phyloP scores from a whole-genome alignment of 1,284 basidiomycete species.

The Cutaneotrichosporon daszewskae region DNA sequence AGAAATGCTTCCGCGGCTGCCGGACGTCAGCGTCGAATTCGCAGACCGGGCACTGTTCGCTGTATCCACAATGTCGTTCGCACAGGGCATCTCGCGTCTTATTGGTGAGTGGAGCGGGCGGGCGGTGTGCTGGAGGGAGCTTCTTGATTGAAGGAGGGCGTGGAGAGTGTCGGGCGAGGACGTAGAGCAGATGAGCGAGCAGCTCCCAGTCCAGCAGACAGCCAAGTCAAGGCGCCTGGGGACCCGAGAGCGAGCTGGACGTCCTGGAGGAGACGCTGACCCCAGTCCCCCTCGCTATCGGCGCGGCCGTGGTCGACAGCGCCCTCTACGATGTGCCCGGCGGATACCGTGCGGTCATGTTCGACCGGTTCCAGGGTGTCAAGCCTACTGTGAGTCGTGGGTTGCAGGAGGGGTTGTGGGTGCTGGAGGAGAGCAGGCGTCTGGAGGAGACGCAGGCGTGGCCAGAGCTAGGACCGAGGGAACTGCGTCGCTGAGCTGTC shows the following conservation, averaged over 20 bases:
- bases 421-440: background rate
- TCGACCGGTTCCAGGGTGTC: slow-evolving; percentile 94
- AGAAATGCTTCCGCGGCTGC: background rate
- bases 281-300: slow-evolving; percentile 69
- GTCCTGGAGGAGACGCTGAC: no score
- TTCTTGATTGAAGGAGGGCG: no score
- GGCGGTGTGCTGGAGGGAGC: background rate
- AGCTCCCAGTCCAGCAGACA: no score
- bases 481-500: no score
- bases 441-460: background rate
- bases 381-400: slow-evolving; percentile 59
- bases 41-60: background rate
- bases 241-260: no score
- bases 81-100: background rate
- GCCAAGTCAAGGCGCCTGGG: no score
- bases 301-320: slow-evolving; percentile 61
- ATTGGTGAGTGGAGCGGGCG: background rate
- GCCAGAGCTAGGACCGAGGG: no score
- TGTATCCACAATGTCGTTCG: background rate
- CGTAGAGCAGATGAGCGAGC: no score
- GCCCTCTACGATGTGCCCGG: slow-evolving; percentile 85
- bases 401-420: background rate
- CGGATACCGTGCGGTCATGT: slow-evolving; percentile 94
- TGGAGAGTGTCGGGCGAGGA: no score
- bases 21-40: background rate